Evolutionary conservation across 2,329 filamentous ascomycete genomes (phyloP).

Genomic region (Claviceps africana): DNA sequence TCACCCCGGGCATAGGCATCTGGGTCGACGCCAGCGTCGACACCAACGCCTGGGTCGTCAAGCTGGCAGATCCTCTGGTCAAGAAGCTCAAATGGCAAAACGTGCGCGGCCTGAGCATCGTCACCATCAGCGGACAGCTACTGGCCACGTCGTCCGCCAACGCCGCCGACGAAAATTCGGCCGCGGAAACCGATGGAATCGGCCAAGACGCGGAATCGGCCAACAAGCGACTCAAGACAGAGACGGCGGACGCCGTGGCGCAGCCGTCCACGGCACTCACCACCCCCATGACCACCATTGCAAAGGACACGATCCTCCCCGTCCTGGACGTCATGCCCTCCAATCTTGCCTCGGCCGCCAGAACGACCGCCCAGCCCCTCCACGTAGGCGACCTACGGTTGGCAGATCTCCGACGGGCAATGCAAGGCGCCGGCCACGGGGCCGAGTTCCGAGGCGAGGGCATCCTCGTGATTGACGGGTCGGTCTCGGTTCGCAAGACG

Average conservation of each 20-base stretch:
- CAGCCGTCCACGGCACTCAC: conserved; percentile 7
- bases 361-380: conserved; percentile 70
- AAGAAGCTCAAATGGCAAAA: conserved; percentile 90
- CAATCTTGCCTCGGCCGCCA: conserved; percentile 54
- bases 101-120: conserved; percentile 76
- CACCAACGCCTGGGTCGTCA: conserved; percentile 93
- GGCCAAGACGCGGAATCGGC: conserved; percentile 31
- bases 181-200: background rate
- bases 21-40: conserved; percentile 85
- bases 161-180: conserved; percentile 29
- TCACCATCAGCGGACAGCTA: conserved; percentile 71
- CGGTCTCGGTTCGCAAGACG: conserved; percentile 78
- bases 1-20: conserved; percentile 62
- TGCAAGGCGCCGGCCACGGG: conserved; percentile 68
- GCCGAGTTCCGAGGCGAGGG: conserved; percentile 92
- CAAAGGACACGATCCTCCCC: conserved; percentile 23
- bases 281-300: background rate
- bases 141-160: conserved; percentile 20
- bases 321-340: conserved; percentile 41
- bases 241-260: conserved; percentile 14
- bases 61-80: conserved; percentile 70
- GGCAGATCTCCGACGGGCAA: conserved; percentile 71
- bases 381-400: conserved; percentile 89
- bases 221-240: conserved; percentile 37
- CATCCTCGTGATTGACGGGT: conserved; percentile 75